Percentiles rank a stretch among this genome's conserved stretches.
phyloP scores from a whole-genome alignment of 495 filamentous ascomycete species.

The Aspergillus hancockii region DNA sequence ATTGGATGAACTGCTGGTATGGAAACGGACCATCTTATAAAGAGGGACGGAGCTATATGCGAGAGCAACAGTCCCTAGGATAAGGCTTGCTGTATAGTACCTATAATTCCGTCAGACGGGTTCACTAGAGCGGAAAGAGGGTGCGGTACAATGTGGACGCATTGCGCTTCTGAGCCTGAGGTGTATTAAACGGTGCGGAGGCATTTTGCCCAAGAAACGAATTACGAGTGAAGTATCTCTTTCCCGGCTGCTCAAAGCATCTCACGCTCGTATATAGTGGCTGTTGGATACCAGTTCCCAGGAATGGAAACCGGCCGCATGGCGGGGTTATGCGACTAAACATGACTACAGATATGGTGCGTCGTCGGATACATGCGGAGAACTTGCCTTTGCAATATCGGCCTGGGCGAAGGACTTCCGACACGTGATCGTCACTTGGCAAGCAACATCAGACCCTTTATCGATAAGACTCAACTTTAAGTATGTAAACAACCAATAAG shows the following conservation, averaged over 20 bases:
- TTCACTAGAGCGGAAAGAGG: background rate
- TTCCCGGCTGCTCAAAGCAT: conserved; percentile 26
- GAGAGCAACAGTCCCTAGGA: conserved; percentile 86
- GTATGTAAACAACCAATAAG: background rate
- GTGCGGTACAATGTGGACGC: conserved; percentile 42
- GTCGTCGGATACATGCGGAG: conserved; percentile 16
- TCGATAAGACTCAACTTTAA: conserved; percentile 18
- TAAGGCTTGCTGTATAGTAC: conserved; percentile 81
- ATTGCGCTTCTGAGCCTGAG: conserved; percentile 46
- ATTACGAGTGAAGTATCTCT: conserved; percentile 42
- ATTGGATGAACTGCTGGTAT: background rate
- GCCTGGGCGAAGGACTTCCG: conserved; percentile 11
- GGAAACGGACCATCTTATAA: conserved; percentile 82
- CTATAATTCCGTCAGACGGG: conserved; percentile 41
- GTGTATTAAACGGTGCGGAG: conserved; percentile 41
- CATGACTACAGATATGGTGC: conserved; percentile 30
- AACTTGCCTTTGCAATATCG: conserved; percentile 10
- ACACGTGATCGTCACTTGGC: conserved; percentile 29
- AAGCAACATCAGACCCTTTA: conserved; percentile 12
- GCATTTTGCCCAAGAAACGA: conserved; percentile 32
- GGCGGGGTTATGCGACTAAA: conserved; percentile 32
- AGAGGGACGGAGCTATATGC: conserved; percentile 95
- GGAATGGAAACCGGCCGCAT: conserved; percentile 26
- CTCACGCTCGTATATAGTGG: conserved; percentile 18
- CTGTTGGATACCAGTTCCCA: conserved; percentile 17